phyloP scores from a whole-genome alignment of 306 rosid genomes.

The Sesbania bispinosa region DNA sequence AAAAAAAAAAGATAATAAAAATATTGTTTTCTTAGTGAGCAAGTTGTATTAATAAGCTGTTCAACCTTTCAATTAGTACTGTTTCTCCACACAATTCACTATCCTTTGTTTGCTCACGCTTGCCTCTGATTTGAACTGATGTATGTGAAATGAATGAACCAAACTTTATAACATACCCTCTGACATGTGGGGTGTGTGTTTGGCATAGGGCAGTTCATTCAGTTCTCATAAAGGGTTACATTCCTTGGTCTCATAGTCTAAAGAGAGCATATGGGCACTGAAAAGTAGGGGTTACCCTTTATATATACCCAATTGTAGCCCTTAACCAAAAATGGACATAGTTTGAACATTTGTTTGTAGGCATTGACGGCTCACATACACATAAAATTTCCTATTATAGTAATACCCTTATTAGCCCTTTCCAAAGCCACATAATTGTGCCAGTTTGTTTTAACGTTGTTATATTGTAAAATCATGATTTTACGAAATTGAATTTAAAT shows the following conservation, averaged over 20 bases:
- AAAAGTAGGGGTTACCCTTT: conserved; percentile 27
- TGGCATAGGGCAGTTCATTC: conserved; percentile 39
- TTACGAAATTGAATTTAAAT: too few relatives aligned
- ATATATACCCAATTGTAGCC: conserved; percentile 21
- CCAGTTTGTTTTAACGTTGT: too few relatives aligned
- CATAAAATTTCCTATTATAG: conserved; percentile 14
- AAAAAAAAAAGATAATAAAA: background rate
- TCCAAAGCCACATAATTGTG: conserved; percentile 2
- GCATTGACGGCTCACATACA: conserved; percentile 16
- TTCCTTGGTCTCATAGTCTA: conserved; percentile 34
- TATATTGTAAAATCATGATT: too few relatives aligned
- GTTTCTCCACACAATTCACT: conserved; percentile 24
- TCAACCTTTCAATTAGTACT: conserved; percentile 17
- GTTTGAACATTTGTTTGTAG: conserved; percentile 18
- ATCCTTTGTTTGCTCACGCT: conserved; percentile 20
- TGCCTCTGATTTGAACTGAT: conserved; percentile 36
- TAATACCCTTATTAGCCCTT: background rate
- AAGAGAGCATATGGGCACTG: conserved; percentile 33
- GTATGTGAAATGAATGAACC: conserved; percentile 39
- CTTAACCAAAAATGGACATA: conserved; percentile 15
- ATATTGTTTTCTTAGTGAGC: conserved; percentile 20
- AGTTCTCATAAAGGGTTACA: conserved; percentile 27
- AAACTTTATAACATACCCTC: conserved; percentile 24
- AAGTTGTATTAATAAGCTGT: conserved; percentile 13
- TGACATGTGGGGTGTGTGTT: conserved; percentile 53